phyloP scores from a whole-genome alignment of 805 yeast genomes.

The Ogataea paraovalis region DNA sequence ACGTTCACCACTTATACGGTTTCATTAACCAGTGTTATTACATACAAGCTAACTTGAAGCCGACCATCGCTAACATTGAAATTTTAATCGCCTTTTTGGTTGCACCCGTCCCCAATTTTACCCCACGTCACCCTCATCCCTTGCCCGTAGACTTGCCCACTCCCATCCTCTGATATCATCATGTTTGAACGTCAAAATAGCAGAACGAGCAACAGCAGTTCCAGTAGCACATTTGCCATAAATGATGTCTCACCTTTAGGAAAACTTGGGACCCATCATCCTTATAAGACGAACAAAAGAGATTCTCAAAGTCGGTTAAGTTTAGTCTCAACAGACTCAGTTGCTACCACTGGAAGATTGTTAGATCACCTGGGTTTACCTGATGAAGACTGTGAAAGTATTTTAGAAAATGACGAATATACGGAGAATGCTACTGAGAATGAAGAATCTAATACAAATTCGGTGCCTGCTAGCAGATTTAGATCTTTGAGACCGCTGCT shows the following conservation, averaged over 20 bases:
- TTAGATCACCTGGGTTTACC: conserved; percentile 30
- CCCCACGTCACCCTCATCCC: not conserved
- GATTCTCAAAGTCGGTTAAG: conserved; percentile 14
- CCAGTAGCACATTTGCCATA: not conserved
- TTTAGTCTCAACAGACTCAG: conserved; percentile 23
- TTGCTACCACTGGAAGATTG: conserved; percentile 29
- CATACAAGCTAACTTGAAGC: too few species aligned
- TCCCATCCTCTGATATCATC: not conserved
- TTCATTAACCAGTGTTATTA: too few species aligned
- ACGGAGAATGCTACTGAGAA: not conserved
- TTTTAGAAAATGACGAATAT: conserved; percentile 4
- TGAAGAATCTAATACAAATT: conserved; percentile 5
- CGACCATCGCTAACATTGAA: too few species aligned
- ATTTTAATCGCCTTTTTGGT: too few species aligned
- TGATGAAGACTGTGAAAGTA: conserved; percentile 28
- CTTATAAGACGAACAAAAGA: not conserved
- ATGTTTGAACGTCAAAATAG: not conserved
- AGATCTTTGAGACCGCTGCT: conserved; percentile 28
- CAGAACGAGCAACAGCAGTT: not conserved
- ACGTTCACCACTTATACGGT: too few species aligned
- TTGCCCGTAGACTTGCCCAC: not conserved
- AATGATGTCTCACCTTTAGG: conserved; percentile 11
- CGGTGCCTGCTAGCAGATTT: conserved; percentile 28
- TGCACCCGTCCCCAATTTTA: not conserved
- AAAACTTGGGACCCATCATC: conserved; percentile 6